Evolutionary conservation across 148 eudicot genomes (phyloP), one percentile per base, ranked within the genome.

Genomic region (Silene uniflora): DNA sequence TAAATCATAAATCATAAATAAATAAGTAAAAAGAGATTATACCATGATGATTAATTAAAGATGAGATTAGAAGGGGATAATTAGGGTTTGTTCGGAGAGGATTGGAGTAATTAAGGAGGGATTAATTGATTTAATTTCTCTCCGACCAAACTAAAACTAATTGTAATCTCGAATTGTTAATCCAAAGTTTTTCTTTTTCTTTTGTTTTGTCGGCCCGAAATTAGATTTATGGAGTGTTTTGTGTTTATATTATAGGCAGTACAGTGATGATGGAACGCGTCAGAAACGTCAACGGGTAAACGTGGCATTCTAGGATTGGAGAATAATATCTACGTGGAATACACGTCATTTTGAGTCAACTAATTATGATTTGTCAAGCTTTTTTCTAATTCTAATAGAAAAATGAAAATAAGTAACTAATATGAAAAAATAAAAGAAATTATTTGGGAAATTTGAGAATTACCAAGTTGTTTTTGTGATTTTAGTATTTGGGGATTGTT

Each of bases 281-380:
- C 17, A 3, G 25, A 78, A 72, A 73, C 83, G 83, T 81, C 83
- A 81, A 81, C 73, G 59, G 17, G 1, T 21, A 27, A 5, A 77
- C 75, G 75, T 52, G 80, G 71, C 42, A 12, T 7, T 19, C 0
- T 13, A 2, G 5, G 21, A 77, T 29, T 77, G 75, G 80, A 29
- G 22, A 0, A 4, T 27, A 1, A 18, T 0, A 6, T 63, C 63
- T 63, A 71, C 63, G 71, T 77, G 80, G 75, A 29, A 18, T 24
- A 62, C 79, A 46, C 32, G 46, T 68, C 72, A 42, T 1, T 21
- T 68, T 13, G 44, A 6, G 9, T 39, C 44, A 39, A 39, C 9
- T 39, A 6, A 32, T 32, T 32, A 5, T 32, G 35, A 32, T 2
- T 32, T 32, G 5, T 32, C 35, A 32, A 32, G 5, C 5, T 32